These are phyloP conservation scores for Pichiaceae sp. DNA, from an alignment of 1,139 yeast genomes.

Conservation along the genomic window DNA sequence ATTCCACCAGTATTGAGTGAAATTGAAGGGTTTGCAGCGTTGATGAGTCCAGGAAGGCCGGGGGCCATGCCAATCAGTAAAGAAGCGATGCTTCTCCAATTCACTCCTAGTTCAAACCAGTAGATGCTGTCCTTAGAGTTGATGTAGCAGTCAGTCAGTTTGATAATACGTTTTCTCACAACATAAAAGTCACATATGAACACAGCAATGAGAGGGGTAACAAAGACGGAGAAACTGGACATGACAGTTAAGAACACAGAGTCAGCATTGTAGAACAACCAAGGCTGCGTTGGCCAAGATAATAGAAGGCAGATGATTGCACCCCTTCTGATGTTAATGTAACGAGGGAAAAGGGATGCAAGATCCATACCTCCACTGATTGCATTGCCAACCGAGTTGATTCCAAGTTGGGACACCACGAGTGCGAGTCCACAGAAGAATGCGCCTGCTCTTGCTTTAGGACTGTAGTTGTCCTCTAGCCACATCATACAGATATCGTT, in stretches of 20 bases:
- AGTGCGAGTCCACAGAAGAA: slow-evolving; percentile 27
- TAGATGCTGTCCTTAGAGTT: slow-evolving; percentile 12
- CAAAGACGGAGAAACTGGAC: slow-evolving; percentile 25
- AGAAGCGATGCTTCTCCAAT: slow-evolving; percentile 25
- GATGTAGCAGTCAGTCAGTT: slow-evolving; percentile 27
- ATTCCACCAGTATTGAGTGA: slow-evolving; percentile 1
- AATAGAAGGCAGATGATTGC: slow-evolving; percentile 24
- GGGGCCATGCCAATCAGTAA: slow-evolving; percentile 23
- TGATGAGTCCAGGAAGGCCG: slow-evolving; percentile 22
- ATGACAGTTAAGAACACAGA: slow-evolving; percentile 26
- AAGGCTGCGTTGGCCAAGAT: slow-evolving; percentile 28
- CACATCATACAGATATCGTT: slow-evolving; percentile 23
- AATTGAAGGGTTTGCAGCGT: slow-evolving; percentile 8
- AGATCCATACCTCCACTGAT: slow-evolving; percentile 33
- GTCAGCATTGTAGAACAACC: slow-evolving; percentile 27
- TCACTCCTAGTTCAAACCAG: slow-evolving; percentile 27
- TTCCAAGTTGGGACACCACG: slow-evolving; percentile 28
- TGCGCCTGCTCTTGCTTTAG: slow-evolving; percentile 27
- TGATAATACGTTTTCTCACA: slow-evolving; percentile 19
- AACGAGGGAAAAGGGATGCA: slow-evolving; percentile 30
- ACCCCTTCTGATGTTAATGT: slow-evolving; percentile 30
- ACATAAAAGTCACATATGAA: slow-evolving; percentile 22
- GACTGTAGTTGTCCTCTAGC: slow-evolving; percentile 22
- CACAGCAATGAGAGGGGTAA: slow-evolving; percentile 24
- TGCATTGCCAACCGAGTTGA: slow-evolving; percentile 24